Base-by-base conservation (phyloP, 768 basidiomycete genomes). In the Lactarius tabidus region DNA sequence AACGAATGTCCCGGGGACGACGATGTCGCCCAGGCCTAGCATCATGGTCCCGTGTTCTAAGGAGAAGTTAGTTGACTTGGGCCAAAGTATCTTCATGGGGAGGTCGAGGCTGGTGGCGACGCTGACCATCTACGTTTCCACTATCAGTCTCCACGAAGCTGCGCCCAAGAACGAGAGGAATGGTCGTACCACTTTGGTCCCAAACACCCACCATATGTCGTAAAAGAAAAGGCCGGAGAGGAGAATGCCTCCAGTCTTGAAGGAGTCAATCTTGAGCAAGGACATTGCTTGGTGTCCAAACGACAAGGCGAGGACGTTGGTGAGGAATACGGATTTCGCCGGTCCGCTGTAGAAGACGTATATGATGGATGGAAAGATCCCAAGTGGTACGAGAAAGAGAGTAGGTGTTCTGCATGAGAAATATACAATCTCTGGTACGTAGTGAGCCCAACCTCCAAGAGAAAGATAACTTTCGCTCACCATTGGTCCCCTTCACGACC, bases 161-260 rank as follows among this genome's bases (percentile, higher is more conserved):
- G 23, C 10, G 14, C 9, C 17, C 20, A 33, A 20, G 52, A 51
- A 57, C 23, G 57, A 67, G 17, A 8, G 18, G n/a, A 12, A n/a
- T 39, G 2, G 79, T 14, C 89, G 73, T 74, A 91, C 91, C 76
- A 93, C 91, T 71, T 87, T 83, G 0, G 90, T 90, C 23, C 90
- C 91, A 74, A 95, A 95, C 2, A 95, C 93, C 92, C 92, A 97
- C 84, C 88, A 96, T 45, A 97, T 84, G 73, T 98, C 96, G 73
- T 98, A 98, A 48, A 97, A 54, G 77, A 98, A 93, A 28, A 99
- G 79, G 6, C 92, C 94, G 3, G 83, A 82, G 6, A 99, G 80
- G 3, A 98, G 81, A 65, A 93, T 84, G 45, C 82, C 82, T 8
- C 94, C 96, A 18, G 96, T 97, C 71, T 81, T 76, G 81, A 98